phyloP scores from a whole-genome alignment of 768 basidiomycete genomes.

The Kwoniella sp. region DNA sequence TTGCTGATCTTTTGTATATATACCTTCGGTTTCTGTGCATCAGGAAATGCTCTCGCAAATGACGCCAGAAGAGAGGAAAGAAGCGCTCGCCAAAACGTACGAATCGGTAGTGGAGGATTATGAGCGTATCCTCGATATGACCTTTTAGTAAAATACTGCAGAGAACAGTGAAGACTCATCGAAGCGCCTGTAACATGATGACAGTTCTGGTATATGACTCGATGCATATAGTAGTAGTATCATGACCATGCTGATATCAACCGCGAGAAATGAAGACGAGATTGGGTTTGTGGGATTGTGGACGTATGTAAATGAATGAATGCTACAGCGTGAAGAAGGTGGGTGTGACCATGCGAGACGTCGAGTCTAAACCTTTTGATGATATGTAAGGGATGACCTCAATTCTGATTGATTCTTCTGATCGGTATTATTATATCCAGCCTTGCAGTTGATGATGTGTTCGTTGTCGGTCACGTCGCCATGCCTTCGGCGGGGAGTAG shows the following conservation, averaged over 20 bases:
- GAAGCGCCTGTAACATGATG: neutral
- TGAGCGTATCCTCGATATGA: constrained; percentile 67
- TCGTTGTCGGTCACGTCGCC: too few relatives aligned
- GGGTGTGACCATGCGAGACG: too few relatives aligned
- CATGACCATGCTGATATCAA: neutral
- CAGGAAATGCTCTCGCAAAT: constrained; percentile 87
- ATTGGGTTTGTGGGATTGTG: neutral
- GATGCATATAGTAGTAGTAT: neutral
- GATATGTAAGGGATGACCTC: too few relatives aligned
- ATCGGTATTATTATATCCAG: too few relatives aligned
- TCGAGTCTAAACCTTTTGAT: too few relatives aligned
- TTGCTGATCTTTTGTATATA: too few relatives aligned
- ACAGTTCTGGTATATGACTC: neutral
- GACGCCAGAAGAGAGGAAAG: constrained; percentile 80
- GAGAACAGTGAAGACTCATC: neutral
- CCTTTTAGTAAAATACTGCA: constrained; percentile 27
- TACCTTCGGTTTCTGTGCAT: neutral
- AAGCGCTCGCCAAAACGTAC: constrained; percentile 92
- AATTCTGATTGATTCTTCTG: too few relatives aligned
- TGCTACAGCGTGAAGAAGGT: too few relatives aligned
- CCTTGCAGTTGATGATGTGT: too few relatives aligned
- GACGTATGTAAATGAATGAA: constrained; percentile 5
- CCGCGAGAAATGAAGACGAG: neutral
- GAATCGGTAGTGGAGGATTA: constrained; percentile 84
- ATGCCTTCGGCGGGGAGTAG: too few relatives aligned